Evolutionary conservation across 805 yeast species (phyloP).

Genomic region (Metschnikowia noctiluminum): DNA sequence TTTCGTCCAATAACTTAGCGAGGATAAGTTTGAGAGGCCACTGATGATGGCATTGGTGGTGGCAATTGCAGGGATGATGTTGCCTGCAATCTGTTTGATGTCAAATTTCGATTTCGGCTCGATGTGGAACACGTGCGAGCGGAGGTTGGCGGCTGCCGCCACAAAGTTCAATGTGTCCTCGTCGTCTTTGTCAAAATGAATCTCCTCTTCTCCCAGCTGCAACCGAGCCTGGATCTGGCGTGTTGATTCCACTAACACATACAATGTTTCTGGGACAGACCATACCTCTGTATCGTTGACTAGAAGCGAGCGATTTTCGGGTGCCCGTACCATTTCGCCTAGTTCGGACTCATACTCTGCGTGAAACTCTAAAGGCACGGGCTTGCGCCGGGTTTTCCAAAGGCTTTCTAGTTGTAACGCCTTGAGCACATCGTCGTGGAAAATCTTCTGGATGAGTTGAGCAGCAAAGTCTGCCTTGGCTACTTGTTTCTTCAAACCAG

Average conservation of each 20-base stretch:
- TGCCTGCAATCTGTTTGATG: slow-evolving; percentile 93
- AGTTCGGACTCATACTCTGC: slow-evolving; percentile 15
- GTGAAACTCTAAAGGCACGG: slow-evolving; percentile 53
- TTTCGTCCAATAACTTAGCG: slow-evolving; percentile 49
- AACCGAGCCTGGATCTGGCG: slow-evolving; percentile 49
- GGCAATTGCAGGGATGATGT: slow-evolving; percentile 97
- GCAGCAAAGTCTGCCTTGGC: slow-evolving; percentile 19
- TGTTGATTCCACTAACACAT: slow-evolving; percentile 51
- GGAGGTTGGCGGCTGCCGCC: slow-evolving; percentile 75
- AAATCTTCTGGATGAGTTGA: slow-evolving; percentile 58
- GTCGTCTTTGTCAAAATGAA: slow-evolving; percentile 92
- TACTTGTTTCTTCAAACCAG: slow-evolving; percentile 29
- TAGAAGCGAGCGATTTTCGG: slow-evolving; percentile 22
- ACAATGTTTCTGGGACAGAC: slow-evolving; percentile 60
- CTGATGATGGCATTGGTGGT: slow-evolving; percentile 96
- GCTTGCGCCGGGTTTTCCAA: slow-evolving; percentile 72
- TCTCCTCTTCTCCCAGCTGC: slow-evolving; percentile 28
- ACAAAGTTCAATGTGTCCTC: slow-evolving; percentile 88
- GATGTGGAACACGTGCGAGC: slow-evolving; percentile 69
- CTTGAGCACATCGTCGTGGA: slow-evolving; percentile 72
- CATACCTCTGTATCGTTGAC: slow-evolving; percentile 47
- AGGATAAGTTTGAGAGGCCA: slow-evolving; percentile 77
- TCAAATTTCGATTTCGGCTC: slow-evolving; percentile 76
- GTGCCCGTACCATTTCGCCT: slow-evolving; percentile 10
- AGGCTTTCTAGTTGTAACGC: slow-evolving; percentile 66